A percentile compares a stretch with the other conserved stretches of the same genome.
Conservation (phyloP, 441 rosid species). For the Jatropha podagrica region DNA sequence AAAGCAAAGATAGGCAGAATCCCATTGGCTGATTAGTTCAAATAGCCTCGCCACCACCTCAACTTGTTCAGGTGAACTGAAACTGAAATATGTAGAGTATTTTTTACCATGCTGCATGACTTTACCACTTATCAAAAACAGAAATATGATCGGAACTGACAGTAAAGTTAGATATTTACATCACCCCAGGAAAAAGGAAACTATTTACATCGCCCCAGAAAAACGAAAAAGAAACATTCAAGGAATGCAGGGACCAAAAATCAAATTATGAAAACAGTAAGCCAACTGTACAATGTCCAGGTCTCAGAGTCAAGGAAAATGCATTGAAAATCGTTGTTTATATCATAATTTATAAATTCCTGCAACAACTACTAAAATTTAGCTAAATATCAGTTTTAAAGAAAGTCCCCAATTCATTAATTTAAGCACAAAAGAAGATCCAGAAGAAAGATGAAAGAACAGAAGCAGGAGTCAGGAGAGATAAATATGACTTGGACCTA, state of each 20-base stretch:
- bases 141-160: not conserved
- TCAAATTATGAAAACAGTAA: not conserved
- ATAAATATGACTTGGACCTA: not conserved
- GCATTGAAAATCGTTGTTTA: not conserved
- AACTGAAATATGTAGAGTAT: constrained; percentile 12
- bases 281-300: not conserved
- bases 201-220: not conserved
- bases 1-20: constrained; percentile 32
- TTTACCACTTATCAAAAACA: not conserved
- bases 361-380: not conserved
- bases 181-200: not conserved
- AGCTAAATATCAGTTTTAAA: not conserved
- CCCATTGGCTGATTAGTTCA: constrained; percentile 39
- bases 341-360: not conserved
- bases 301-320: not conserved
- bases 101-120: not conserved
- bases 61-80: constrained; percentile 35
- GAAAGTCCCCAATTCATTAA: not conserved
- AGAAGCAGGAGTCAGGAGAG: not conserved
- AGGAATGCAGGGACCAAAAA: not conserved
- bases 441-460: not conserved
- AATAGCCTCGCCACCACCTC: constrained; percentile 19
- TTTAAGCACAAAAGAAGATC: not conserved
- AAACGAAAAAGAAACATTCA: not conserved
- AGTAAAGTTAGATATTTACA: not conserved